phyloP scores from a whole-genome alignment of 2,329 filamentous ascomycete species.

The Phoma sp. region DNA sequence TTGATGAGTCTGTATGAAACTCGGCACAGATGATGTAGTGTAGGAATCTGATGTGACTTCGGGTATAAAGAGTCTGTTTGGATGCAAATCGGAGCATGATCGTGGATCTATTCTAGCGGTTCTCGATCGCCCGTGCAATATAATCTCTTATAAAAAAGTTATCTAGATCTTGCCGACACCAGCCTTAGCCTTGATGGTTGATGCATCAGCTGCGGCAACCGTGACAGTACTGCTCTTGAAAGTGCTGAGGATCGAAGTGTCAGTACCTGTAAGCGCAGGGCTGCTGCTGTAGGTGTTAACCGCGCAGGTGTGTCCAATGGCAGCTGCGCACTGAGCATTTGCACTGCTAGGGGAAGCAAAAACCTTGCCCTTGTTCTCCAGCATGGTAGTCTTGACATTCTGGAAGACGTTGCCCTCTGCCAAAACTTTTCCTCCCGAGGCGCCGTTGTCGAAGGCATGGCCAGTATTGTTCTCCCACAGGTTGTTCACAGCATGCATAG shows the following conservation, averaged over 20 bases:
- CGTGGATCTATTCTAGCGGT: no score
- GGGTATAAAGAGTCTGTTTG: no score
- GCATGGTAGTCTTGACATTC: conserved; percentile 13
- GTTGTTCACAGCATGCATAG: conserved; percentile 31
- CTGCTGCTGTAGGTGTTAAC: conserved; percentile 12
- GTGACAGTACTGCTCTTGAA: conserved; percentile 16
- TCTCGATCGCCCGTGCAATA: no score
- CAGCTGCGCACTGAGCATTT: not conserved
- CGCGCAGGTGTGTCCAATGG: conserved; percentile 16
- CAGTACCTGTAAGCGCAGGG: conserved; percentile 11
- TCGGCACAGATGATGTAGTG: no score
- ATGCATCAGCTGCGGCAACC: conserved; percentile 1
- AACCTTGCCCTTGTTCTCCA: conserved; percentile 15
- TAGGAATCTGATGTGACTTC: no score
- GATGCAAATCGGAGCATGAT: no score
- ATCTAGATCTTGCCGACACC: conserved; percentile 20
- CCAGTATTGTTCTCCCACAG: conserved; percentile 24
- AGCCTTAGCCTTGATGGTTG: conserved; percentile 21
- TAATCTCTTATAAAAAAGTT: no score
- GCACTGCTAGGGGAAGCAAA: conserved; percentile 9
- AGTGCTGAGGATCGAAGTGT: conserved; percentile 13
- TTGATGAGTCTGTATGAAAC: no score
- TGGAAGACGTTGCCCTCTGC: conserved; percentile 31
- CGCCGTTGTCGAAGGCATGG: conserved; percentile 21
- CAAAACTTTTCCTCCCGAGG: conserved; percentile 11